Conservation (phyloP, 148 eudicot genomes). For the Diospyros lotus region DNA sequence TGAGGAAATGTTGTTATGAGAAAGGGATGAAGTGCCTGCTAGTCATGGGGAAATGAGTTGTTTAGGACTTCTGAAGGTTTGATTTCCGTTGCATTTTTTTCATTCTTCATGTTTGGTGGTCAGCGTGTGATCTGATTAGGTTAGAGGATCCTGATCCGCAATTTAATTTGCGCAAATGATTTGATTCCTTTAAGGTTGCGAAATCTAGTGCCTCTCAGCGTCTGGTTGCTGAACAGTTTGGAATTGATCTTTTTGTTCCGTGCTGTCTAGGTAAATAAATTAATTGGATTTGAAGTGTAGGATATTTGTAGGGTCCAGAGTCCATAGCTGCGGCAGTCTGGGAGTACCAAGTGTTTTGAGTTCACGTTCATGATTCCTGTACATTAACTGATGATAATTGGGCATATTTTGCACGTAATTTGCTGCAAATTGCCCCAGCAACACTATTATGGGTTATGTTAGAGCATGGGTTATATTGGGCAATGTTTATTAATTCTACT, state of each 20-base stretch:
- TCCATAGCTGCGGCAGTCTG: not conserved
- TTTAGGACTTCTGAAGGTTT: not conserved
- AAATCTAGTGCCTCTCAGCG: not conserved
- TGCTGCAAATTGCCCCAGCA: not conserved
- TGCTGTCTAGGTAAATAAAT: not conserved
- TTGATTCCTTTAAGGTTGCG: not conserved
- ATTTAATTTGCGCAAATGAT: not conserved
- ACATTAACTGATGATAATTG: not conserved
- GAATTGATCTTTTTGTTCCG: not conserved
- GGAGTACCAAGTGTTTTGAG: not conserved
- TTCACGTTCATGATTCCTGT: not conserved
- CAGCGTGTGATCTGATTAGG: not conserved
- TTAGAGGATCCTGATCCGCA: not conserved
- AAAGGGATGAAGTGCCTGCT: not conserved
- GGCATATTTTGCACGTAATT: not conserved
- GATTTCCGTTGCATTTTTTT: not conserved
- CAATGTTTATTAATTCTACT: too few relatives aligned
- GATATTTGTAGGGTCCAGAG: not conserved
- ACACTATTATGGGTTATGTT: too few relatives aligned
- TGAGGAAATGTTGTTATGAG: not conserved
- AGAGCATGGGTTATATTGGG: too few relatives aligned
- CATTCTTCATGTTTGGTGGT: not conserved
- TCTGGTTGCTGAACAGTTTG: not conserved
- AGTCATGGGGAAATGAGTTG: slow-evolving; percentile 7
- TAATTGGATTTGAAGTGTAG: not conserved